A percentile compares a stretch with the other conserved stretches of the same genome.
Conservation (phyloP, 495 filamentous ascomycete species). For the Annulohypoxylon maeteangense region DNA sequence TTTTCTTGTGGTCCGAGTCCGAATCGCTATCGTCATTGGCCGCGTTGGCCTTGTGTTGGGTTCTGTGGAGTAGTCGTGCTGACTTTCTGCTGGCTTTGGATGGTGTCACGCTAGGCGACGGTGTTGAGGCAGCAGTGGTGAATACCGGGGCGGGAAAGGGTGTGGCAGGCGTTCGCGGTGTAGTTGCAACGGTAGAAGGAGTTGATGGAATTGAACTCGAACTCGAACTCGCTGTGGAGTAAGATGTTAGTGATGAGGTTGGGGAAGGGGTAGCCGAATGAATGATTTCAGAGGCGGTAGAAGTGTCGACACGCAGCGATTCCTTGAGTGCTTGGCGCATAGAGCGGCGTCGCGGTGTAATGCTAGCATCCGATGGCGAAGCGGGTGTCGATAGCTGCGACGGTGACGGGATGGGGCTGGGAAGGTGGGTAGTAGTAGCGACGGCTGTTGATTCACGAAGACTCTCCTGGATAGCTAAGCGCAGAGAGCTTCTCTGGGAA, state of each 20-base stretch:
- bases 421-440: neutral
- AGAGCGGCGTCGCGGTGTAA: constrained; percentile 29
- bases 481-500: constrained; percentile 30
- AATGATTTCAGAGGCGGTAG: neutral
- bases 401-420: neutral
- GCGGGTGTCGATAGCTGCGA: neutral
- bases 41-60: neutral
- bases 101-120: neutral
- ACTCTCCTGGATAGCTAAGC: constrained; percentile 18
- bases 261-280: neutral
- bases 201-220: neutral
- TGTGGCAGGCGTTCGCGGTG: neutral
- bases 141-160: neutral
- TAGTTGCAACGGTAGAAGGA: neutral
- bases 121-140: neutral
- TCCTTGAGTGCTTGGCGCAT: constrained; percentile 27
- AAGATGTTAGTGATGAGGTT: neutral
- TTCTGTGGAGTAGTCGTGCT: neutral
- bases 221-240: neutral
- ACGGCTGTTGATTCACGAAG: constrained; percentile 1
- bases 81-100: neutral
- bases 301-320: neutral
- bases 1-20: neutral
- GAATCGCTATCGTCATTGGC: neutral
- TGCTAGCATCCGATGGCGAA: neutral